Evolutionary conservation across 352 stramenopile species (phyloP), one percentile per base, ranked within the genome.

Genomic region (Globisporangium echinulatum): DNA sequence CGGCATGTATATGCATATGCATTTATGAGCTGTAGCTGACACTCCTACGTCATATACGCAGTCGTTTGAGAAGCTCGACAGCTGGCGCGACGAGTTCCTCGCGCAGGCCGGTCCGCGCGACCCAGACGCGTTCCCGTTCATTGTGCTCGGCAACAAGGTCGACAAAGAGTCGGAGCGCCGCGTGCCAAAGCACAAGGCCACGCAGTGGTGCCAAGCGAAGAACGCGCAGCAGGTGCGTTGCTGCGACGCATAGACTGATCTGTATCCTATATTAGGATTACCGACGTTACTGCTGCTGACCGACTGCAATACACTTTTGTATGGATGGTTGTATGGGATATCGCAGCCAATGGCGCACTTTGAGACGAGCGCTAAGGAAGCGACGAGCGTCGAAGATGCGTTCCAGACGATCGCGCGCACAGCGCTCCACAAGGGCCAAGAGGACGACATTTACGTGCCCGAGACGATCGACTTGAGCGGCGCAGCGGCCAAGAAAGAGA

Each of bases 121-220:
- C 57, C 84, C 82, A 5, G 93, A 98, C 49, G 77, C 87, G 51
- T 99, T 99, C 76, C 95, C 96, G 39, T 99, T 99, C 75, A 96
- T 99, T 53, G 90, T 99, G 11, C 68, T 99, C 47, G 97, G 96
- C 40, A 99, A 99, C 74, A 99, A 99, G 77, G 93, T 98, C 42
- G 96, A 99, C 84, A 96, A 97, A 64, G 88, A 97, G 61, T 52
- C 69, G 17, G 86, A 97, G 46, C 69, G 90, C 64, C 84, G 85
- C 56, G 89, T 99, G 52, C 71, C 82, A 39, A 88, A 87, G 63
- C 76, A 94, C 64, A 96, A 89, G 54, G 94, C 92, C 0, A 81
- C 97, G 68, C 77, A 97, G 71, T 99, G 95, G 94, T 98, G 94
- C 56, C 82, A 92, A 43, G 62, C 74, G 11, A 96, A 96, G 66